Evolutionary conservation across 78 protist species (phyloP), one percentile per base, ranked within the genome.

Genomic region (Parvularia atlantis): DNA sequence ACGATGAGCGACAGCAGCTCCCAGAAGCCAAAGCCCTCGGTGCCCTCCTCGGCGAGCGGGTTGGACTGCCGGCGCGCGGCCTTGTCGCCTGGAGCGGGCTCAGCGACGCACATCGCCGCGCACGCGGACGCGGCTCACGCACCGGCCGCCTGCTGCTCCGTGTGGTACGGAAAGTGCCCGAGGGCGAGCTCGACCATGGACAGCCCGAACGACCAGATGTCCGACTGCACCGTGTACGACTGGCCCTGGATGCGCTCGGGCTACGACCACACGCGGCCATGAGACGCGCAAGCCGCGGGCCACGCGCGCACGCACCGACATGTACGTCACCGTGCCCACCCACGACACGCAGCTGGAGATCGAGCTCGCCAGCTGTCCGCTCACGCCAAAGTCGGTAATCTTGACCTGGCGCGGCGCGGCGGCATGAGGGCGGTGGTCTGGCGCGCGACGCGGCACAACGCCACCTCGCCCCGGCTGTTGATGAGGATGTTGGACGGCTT

Each of bases 281-380:
- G 44, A 35, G 54, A 36, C 4, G 35, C 54, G 22, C 19, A 2
- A 10, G 56, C 4, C 30, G 5, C 13, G 59, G 10, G 1, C 20
- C 11, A 7, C n/a, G n/a, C n/a, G n/a, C n/a, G n/a, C n/a, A 41
- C 46, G 1, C 37, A 61, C 77, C 41, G 67, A 48, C 83, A 78
- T 71, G 63, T 71, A 78, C 28, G 76, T 73, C 41, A 88, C 87
- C 7, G 93, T 84, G 31, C 93, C 93, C n/a, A 88, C 90, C 84
- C 83, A 84, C 16, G 88, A 70, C 17, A 66, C 84, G 41, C 84
- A 78, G 48, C 71, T 60, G n/a, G 82, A 66, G 9, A 81, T 35
- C 0, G 88, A 78, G 64, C 46, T 69, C 16, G 77, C 87, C 20
- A 80, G 71, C 43, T 77, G 78, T 30, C 88, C 85, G 68, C 84